phyloP scores from a whole-genome alignment of 352 stramenopile genomes.

The Pythium rhizo-oryzae region DNA sequence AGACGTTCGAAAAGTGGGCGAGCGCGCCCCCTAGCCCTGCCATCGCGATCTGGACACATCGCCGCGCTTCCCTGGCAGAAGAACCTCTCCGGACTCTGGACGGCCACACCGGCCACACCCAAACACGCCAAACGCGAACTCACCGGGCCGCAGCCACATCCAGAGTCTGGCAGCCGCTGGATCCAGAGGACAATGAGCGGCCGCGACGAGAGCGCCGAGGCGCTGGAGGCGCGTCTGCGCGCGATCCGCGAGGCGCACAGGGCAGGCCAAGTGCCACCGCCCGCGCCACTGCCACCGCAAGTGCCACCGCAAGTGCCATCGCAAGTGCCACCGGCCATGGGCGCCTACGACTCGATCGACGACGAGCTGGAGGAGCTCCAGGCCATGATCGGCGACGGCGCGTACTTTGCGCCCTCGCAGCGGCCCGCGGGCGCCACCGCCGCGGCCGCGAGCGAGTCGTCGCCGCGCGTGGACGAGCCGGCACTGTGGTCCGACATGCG shows the following conservation, averaged over 20 bases:
- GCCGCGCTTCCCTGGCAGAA: too few relatives aligned
- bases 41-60: background rate
- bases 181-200: background rate
- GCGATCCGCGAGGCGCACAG: constrained; percentile 20
- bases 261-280: background rate
- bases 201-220: constrained; percentile 6
- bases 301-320: too few relatives aligned
- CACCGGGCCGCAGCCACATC: background rate
- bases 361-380: constrained; percentile 29
- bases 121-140: background rate
- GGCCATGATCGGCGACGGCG: constrained; percentile 17
- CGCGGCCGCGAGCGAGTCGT: too few relatives aligned
- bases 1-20: background rate
- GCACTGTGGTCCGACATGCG: constrained; percentile 24
- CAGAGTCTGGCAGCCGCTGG: too few relatives aligned
- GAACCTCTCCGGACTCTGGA: background rate
- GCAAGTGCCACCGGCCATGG: background rate
- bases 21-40: background rate
- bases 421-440: background rate
- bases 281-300: too few relatives aligned
- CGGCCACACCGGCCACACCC: too few relatives aligned
- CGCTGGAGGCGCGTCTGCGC: constrained; percentile 24
- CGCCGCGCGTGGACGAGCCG: background rate
- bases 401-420: background rate
- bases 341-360: constrained; percentile 18